Evolutionary conservation across 164 flowering plant genomes (phyloP).

Genomic region (Piper longum): DNA sequence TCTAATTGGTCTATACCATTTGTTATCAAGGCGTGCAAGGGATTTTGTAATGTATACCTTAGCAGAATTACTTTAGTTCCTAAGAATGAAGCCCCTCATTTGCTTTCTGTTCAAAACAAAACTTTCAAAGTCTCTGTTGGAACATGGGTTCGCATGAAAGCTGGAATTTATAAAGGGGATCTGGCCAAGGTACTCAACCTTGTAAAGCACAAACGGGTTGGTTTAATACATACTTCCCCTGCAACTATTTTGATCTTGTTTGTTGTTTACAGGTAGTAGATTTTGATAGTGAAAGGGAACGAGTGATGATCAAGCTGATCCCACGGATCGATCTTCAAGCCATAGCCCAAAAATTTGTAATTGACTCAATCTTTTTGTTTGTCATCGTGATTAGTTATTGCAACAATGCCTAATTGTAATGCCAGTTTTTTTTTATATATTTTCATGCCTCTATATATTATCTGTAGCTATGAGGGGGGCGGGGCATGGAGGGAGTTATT

Average conservation of each 20-base stretch:
- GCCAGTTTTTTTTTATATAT: too few relatives aligned
- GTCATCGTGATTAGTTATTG: not conserved
- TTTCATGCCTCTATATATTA: too few relatives aligned
- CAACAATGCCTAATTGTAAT: not conserved
- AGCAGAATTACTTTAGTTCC: conserved; percentile 41
- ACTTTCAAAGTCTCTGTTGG: conserved; percentile 32
- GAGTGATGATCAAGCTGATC: conserved; percentile 64
- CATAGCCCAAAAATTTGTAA: conserved; percentile 7
- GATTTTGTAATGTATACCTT: conserved; percentile 41
- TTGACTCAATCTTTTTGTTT: conserved; percentile 2
- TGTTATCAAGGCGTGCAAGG: conserved; percentile 64
- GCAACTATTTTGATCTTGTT: not conserved
- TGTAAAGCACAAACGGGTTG: not conserved
- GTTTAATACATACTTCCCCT: not conserved
- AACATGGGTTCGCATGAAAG: conserved; percentile 78
- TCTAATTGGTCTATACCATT: not conserved
- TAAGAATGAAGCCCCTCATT: conserved; percentile 45
- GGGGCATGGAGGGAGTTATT: too few relatives aligned
- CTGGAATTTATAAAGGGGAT: conserved; percentile 90
- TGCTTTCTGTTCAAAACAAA: conserved; percentile 38
- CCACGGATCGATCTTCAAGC: conserved; percentile 83
- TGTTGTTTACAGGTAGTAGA: conserved; percentile 45
- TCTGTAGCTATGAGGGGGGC: too few relatives aligned
- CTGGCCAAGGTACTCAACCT: conserved; percentile 50
- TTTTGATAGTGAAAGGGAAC: conserved; percentile 43